Percentiles rank a stretch among this genome's conserved stretches.
Conservation (phyloP, 1,284 basidiomycete genomes). For the Ceratobasidium sp. region DNA sequence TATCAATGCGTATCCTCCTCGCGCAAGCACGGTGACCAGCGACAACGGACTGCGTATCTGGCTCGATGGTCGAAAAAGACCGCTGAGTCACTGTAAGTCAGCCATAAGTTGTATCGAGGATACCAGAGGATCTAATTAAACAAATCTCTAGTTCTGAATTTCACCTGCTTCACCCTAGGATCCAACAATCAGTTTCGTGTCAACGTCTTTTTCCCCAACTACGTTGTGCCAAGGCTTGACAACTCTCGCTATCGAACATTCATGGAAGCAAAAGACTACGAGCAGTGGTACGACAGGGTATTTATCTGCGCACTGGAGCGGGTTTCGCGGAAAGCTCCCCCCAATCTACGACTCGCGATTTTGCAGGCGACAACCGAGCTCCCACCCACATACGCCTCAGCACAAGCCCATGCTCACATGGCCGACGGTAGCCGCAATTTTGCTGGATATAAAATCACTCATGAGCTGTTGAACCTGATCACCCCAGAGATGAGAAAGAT, state of each 20-base stretch:
- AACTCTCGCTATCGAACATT: too few species aligned
- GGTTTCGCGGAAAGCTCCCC: too few species aligned
- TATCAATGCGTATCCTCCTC: neutral
- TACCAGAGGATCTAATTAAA: neutral
- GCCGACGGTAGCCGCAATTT: neutral
- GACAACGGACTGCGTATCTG: neutral
- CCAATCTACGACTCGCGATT: neutral
- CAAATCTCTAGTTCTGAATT: neutral
- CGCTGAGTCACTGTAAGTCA: too few species aligned
- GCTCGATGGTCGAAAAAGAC: too few species aligned
- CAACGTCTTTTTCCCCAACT: neutral
- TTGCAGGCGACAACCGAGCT: neutral
- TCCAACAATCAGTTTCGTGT: constrained; percentile 17
- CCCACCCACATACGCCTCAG: neutral
- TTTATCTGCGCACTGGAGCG: too few species aligned
- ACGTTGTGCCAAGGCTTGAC: neutral
- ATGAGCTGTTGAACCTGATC: neutral
- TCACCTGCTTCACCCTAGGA: constrained; percentile 6
- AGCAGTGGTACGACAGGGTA: neutral
- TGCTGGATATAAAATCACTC: neutral
- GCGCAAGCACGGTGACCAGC: neutral
- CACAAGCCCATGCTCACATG: neutral
- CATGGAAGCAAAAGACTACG: neutral
- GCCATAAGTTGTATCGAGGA: too few species aligned
- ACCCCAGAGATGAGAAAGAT: neutral